These are phyloP conservation scores for Lithocarpus polystachyus DNA, from an alignment of 306 rosid species.

Conservation along the genomic window DNA sequence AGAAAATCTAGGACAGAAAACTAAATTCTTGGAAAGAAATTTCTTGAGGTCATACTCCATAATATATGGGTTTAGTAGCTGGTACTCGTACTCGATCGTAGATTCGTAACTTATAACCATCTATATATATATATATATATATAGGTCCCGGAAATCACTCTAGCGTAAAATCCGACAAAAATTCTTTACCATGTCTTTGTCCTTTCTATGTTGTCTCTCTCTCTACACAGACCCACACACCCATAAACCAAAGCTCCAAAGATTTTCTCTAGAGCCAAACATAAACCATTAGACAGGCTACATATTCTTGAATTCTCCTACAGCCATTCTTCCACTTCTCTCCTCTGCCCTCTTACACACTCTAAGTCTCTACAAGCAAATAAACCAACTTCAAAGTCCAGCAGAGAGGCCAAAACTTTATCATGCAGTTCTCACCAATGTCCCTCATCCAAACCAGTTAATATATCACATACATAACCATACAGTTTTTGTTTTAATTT, in stretches of 20 bases:
- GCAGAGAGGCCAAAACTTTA: conserved; percentile 4
- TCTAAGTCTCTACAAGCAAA: background rate
- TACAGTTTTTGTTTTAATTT: background rate
- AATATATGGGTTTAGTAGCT: no score
- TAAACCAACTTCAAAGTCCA: background rate
- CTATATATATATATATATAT: background rate
- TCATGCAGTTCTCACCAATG: conserved; percentile 23
- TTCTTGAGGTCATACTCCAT: background rate
- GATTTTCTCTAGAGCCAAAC: conserved; percentile 30
- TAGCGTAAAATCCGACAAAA: conserved; percentile 31
- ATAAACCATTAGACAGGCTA: conserved; percentile 3
- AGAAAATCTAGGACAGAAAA: background rate
- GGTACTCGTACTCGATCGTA: no score
- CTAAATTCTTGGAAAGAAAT: background rate
- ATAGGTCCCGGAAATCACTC: conserved; percentile 29
- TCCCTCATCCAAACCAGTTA: background rate
- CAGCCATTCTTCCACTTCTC: background rate
- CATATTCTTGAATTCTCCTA: conserved; percentile 17
- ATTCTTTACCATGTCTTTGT: conserved; percentile 19
- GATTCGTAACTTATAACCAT: background rate
- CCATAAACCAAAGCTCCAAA: conserved; percentile 9
- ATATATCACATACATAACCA: background rate
- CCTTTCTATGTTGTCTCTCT: conserved; percentile 8
- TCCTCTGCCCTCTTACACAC: background rate
- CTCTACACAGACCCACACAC: background rate